Evolutionary conservation across 805 yeast species (phyloP), one percentile per base, ranked within the genome.

Genomic region (Yarrowia hollandica): DNA sequence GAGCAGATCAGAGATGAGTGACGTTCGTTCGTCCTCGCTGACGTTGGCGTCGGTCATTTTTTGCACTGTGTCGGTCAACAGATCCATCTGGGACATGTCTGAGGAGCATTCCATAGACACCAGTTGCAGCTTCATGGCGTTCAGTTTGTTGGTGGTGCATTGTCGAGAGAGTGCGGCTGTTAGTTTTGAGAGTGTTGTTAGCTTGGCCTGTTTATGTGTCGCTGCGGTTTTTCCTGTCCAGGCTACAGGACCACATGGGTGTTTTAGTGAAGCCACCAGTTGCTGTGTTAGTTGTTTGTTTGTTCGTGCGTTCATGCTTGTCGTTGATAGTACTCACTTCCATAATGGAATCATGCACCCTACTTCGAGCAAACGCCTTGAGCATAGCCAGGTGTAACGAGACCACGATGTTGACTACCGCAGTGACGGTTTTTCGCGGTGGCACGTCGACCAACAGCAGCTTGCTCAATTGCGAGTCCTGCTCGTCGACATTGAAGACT

Each of bases 81-180:
- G 25, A 52, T 35, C 42, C 58, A 52, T 52, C 44, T 52, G 58
- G 15, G 44, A 35, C 44, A 37, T 37, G 35, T 52, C 58, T 23
- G 44, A 25, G 9, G 58, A 25, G 26, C 58, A 52, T 16, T 52
- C 58, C 42, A 52, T 35, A 34, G 58, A 35, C 35, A 52, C 44
- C 15, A 52, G 58, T 9, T 52, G 42, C 35, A 52, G 44, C 12
- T 52, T 52, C 44, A 52, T 35, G 42, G 58, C 44, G 58, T 35
- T 25, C 15, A 52, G 34, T 12, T 28, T 37, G 42, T 52, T 35
- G 25, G 22, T 11, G 8, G 38, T 28, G 54, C 54, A 48, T 6
- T 31, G 28, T 10, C 39, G 12, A 11, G 55, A 48, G 16, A 48
- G 55, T 4, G 55, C 55, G 7, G 55, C 55, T 4, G 55, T 48